Percentiles rank a stretch among this genome's conserved stretches.
These are phyloP conservation scores for Cryomyces antarcticus DNA, from an alignment of 495 filamentous ascomycete species.

Conservation along the genomic window DNA sequence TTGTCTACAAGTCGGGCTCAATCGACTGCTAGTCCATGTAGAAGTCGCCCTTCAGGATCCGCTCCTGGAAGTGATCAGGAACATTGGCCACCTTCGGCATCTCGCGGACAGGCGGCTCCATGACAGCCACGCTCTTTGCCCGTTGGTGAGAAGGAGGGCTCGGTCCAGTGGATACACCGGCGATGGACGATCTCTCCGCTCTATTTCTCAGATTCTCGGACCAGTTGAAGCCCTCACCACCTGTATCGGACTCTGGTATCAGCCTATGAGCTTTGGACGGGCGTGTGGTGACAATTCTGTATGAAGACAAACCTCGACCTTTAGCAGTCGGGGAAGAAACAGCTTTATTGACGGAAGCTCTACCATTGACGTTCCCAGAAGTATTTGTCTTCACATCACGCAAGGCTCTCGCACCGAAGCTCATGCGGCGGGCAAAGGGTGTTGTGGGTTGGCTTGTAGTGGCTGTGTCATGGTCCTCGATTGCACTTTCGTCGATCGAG, in stretches of 20 bases:
- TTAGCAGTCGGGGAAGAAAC: constrained; percentile 24
- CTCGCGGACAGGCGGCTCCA: constrained; percentile 34
- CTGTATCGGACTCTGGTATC: constrained; percentile 29
- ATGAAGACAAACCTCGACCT: constrained; percentile 28
- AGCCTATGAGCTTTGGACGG: constrained; percentile 29
- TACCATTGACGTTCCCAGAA: constrained; percentile 18
- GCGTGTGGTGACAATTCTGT: constrained; percentile 11
- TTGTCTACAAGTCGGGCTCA: no score
- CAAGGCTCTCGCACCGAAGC: constrained; percentile 75
- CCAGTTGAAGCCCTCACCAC: constrained; percentile 89
- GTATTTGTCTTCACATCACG: constrained; percentile 30
- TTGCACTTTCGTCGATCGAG: constrained; percentile 65
- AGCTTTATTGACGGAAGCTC: constrained; percentile 16
- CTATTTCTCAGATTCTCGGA: constrained; percentile 79
- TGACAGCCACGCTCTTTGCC: constrained; percentile 44
- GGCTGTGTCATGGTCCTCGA: constrained; percentile 52
- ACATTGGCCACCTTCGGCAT: constrained; percentile 29
- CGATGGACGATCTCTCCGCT: constrained; percentile 61
- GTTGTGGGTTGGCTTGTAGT: constrained; percentile 34
- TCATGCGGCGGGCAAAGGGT: constrained; percentile 70
- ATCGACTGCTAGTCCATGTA: constrained; percentile 61
- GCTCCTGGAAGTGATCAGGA: constrained; percentile 84
- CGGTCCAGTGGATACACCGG: constrained; percentile 18
- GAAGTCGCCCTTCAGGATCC: constrained; percentile 92
- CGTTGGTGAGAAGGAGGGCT: constrained; percentile 21